Evolutionary conservation across 192 early-diverging fungal species (phyloP).

Genomic region (Gryganskiella cystojenkinii): DNA sequence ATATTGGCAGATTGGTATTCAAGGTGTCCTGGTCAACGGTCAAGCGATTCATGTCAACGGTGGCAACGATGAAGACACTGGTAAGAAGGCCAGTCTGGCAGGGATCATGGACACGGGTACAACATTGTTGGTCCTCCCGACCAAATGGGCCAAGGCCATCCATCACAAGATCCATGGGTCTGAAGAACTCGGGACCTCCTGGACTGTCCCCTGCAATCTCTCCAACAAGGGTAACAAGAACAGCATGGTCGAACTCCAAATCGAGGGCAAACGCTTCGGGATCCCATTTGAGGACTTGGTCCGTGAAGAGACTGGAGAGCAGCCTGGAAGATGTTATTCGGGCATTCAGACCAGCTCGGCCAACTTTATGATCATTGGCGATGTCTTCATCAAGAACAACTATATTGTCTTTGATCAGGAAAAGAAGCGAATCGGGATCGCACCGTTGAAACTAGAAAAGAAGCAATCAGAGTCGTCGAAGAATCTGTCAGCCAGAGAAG

Average conservation of each 20-base stretch:
- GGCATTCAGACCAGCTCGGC: conserved; percentile 36
- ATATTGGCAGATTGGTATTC: conserved; percentile 67
- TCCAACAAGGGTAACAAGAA: neutral
- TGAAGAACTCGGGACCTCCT: neutral
- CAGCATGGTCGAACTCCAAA: conserved; percentile 10
- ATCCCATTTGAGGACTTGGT: conserved; percentile 42
- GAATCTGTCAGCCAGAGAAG: neutral
- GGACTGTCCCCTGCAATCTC: conserved; percentile 31
- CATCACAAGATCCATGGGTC: conserved; percentile 16
- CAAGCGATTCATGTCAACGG: neutral
- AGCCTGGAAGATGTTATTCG: conserved; percentile 17
- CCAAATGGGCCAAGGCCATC: neutral
- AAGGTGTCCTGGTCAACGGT: conserved; percentile 26
- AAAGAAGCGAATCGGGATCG: conserved; percentile 66
- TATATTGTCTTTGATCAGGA: conserved; percentile 74
- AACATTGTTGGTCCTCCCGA: conserved; percentile 49
- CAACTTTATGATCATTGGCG: conserved; percentile 66
- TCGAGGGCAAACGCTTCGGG: conserved; percentile 22
- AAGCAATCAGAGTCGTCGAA: neutral
- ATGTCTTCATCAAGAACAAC: conserved; percentile 74
- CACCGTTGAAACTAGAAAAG: conserved; percentile 42
- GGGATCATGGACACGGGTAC: conserved; percentile 62
- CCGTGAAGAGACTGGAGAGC: conserved; percentile 6
- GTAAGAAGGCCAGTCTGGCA: neutral
- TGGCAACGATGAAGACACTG: neutral